phyloP scores from a whole-genome alignment of 2,329 filamentous ascomycete species.

The Ascochyta viciae-villosae region DNA sequence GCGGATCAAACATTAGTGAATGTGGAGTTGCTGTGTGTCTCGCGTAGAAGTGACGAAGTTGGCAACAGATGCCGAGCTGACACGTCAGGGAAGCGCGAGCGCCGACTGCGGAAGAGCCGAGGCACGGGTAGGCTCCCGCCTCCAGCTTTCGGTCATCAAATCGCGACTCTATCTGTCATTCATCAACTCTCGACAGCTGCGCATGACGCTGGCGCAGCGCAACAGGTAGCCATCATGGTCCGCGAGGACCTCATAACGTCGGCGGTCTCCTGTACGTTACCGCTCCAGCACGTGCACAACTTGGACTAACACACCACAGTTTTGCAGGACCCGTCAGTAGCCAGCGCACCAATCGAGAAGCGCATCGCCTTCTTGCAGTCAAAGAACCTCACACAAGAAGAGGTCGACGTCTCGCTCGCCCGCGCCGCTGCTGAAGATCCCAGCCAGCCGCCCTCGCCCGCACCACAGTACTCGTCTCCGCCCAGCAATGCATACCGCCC shows the following conservation, averaged over 20 bases:
- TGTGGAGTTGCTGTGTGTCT: slow-evolving; percentile 1
- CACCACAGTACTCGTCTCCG: slow-evolving; percentile 54
- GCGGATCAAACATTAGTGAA: too few relatives aligned
- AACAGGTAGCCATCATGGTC: slow-evolving; percentile 70
- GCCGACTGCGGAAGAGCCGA: slow-evolving; percentile 18
- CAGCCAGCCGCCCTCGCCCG: slow-evolving; percentile 56
- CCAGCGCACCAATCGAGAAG: slow-evolving; percentile 89
- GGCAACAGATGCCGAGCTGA: slow-evolving; percentile 13
- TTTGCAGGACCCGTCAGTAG: slow-evolving; percentile 91
- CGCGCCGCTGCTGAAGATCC: slow-evolving; percentile 68
- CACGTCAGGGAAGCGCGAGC: slow-evolving; percentile 12
- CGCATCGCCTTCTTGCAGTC: slow-evolving; percentile 91
- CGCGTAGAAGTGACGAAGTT: slow-evolving; percentile 11
- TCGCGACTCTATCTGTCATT: slow-evolving; percentile 4
- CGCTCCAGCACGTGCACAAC: slow-evolving; percentile 4
- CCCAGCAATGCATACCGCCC: slow-evolving; percentile 54
- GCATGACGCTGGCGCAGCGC: slow-evolving; percentile 22
- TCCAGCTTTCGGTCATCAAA: slow-evolving; percentile 11
- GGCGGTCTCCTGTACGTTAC: slow-evolving; percentile 65
- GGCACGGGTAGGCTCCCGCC: slow-evolving; percentile 11
- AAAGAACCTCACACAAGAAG: slow-evolving; percentile 96
- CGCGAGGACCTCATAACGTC: slow-evolving; percentile 92
- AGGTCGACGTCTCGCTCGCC: slow-evolving; percentile 84
- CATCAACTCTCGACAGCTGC: slow-evolving; percentile 8
- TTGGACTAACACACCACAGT: slow-evolving; percentile 61